Evolutionary conservation across 768 basidiomycete species (phyloP).

Genomic region (Tulasnella sp.): DNA sequence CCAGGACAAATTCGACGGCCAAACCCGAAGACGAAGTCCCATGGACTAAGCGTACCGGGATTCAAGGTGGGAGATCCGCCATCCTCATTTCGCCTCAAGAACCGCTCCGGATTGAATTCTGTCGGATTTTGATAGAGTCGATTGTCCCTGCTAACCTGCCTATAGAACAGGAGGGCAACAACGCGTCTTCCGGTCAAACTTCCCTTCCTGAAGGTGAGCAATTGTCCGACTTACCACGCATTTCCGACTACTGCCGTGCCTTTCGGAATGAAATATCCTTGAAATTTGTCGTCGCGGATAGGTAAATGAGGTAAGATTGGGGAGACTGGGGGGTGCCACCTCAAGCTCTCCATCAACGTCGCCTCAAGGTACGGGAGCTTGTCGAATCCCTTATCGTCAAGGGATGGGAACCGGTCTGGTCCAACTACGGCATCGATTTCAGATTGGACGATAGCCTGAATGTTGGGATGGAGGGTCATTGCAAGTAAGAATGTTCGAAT

Average conservation of each 20-base stretch:
- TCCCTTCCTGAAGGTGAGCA: too few relatives aligned
- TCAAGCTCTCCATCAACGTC: neutral
- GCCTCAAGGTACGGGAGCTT: slow-evolving; percentile 7
- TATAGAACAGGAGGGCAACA: too few relatives aligned
- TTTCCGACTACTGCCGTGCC: slow-evolving; percentile 12
- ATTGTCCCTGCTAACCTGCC: neutral
- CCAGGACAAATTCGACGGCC: slow-evolving; percentile 4
- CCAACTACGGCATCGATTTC: slow-evolving; percentile 13
- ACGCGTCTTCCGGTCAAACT: neutral
- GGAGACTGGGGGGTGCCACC: neutral
- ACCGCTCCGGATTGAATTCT: neutral
- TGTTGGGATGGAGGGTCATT: slow-evolving; percentile 19
- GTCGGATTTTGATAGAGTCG: neutral
- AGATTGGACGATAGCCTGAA: neutral
- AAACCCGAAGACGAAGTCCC: neutral
- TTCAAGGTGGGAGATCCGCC: neutral
- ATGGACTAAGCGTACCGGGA: neutral
- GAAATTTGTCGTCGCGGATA: neutral
- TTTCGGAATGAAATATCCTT: slow-evolving; percentile 15
- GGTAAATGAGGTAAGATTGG: neutral
- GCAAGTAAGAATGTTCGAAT: slow-evolving; percentile 14
- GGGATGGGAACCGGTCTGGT: neutral
- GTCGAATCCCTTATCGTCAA: neutral
- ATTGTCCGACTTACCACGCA: slow-evolving; percentile 14
- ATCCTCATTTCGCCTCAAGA: neutral